These are phyloP conservation scores for Macrotyloma uniflorum DNA, from an alignment of 306 rosid species.

Conservation along the genomic window DNA sequence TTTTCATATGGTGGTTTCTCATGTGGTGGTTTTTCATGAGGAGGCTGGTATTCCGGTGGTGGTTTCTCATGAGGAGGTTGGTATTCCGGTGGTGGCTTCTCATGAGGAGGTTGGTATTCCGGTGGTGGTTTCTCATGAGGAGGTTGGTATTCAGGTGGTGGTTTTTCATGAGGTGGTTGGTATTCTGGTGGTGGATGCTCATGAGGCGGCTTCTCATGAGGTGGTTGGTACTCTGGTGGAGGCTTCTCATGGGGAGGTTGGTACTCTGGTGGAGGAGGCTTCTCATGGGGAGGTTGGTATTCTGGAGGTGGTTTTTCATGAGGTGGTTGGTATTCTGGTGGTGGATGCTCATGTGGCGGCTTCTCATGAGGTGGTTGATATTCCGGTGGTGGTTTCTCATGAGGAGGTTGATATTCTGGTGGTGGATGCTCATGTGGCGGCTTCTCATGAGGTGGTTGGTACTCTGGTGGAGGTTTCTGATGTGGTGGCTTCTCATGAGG, in stretches of 20 bases:
- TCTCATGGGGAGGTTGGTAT: not conserved
- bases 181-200: not conserved
- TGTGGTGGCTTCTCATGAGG: not conserved
- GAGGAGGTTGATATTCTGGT: not conserved
- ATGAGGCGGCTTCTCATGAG: not conserved
- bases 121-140: not conserved
- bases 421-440: slow-evolving; percentile 6
- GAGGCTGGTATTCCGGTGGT: not conserved
- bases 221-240: not conserved
- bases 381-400: slow-evolving; percentile 4
- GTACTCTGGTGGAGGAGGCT: not conserved
- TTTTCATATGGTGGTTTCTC: not conserved
- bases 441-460: not conserved
- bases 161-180: not conserved
- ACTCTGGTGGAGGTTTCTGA: not conserved
- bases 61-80: not conserved
- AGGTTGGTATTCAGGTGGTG: not conserved
- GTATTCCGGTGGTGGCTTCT: not conserved
- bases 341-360: not conserved
- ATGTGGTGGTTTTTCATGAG: not conserved
- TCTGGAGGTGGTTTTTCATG: not conserved
- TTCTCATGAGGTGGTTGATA: slow-evolving; percentile 21
- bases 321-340: not conserved
- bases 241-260: not conserved
- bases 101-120: not conserved